Evolutionary conservation across 1,284 basidiomycete genomes (phyloP).

Genomic region (Melampsora americana): DNA sequence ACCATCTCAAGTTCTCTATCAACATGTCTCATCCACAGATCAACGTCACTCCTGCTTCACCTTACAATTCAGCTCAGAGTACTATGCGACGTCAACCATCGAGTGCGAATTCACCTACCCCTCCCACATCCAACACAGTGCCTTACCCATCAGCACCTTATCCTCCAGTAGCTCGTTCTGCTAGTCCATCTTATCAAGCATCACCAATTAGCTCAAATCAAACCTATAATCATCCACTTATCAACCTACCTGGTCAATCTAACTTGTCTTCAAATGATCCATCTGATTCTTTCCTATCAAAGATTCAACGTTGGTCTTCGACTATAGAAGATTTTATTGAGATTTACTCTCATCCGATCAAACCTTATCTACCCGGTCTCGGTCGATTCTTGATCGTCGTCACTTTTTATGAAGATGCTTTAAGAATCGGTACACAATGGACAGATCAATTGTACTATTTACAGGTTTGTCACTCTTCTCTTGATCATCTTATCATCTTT

Average conservation of each 20-base stretch:
- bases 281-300: conserved; percentile 7
- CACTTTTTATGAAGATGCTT: conserved; percentile 94
- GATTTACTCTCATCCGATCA: conserved; percentile 85
- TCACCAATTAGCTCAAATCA: background rate
- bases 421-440: conserved; percentile 92
- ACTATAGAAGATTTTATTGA: conserved; percentile 84
- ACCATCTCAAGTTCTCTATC: background rate
- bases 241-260: background rate
- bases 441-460: conserved; percentile 94
- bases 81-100: conserved; percentile 30
- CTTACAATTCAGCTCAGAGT: conserved; percentile 18
- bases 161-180: conserved; percentile 5
- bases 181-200: conserved; percentile 2
- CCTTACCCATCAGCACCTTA: conserved; percentile 34
- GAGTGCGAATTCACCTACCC: conserved; percentile 5
- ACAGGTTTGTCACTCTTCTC: conserved; percentile 63
- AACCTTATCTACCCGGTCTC: conserved; percentile 88
- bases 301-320: conserved; percentile 21
- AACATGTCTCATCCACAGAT: conserved; percentile 28
- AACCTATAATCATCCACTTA: conserved; percentile 8
- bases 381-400: conserved; percentile 97
- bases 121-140: background rate
- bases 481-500: conserved; percentile 52
- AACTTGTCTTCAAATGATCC: background rate
- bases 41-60: conserved; percentile 42